phyloP scores from a whole-genome alignment of 208 protist genomes.

The Porcisia deanei region DNA sequence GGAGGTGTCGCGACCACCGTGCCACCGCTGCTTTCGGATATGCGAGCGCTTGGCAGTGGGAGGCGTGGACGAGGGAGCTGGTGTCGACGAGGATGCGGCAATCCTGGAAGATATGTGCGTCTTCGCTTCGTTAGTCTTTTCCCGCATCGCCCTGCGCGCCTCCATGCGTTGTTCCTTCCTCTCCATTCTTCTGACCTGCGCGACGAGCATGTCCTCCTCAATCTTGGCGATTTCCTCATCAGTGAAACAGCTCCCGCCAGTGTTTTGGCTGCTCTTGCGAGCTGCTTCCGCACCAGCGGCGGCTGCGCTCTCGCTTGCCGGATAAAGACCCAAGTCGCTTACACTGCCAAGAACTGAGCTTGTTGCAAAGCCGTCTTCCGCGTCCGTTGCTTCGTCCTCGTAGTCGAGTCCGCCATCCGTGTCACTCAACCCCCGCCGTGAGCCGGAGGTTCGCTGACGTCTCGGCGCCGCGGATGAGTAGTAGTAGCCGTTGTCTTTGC shows the following conservation, averaged over 20 bases:
- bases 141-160: constrained; percentile 3
- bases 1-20: neutral
- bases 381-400: neutral
- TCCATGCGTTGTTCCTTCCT: constrained; percentile 9
- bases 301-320: neutral
- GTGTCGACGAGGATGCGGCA: neutral
- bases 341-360: neutral
- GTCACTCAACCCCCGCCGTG: neutral
- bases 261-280: neutral
- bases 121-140: neutral
- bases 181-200: constrained; percentile 7
- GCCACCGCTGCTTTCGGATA: neutral
- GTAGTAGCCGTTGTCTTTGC: constrained; percentile 13
- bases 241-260: neutral
- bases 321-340: constrained; percentile 11
- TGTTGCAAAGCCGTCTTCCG: neutral
- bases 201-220: constrained; percentile 12
- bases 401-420: neutral
- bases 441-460: neutral
- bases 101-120: neutral
- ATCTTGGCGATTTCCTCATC: constrained; percentile 19
- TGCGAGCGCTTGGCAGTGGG: neutral
- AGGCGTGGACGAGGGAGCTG: neutral
- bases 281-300: neutral
- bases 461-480: neutral